phyloP scores from a whole-genome alignment of 176 grass and related monocot genomes.

The Aegilops speltoides region DNA sequence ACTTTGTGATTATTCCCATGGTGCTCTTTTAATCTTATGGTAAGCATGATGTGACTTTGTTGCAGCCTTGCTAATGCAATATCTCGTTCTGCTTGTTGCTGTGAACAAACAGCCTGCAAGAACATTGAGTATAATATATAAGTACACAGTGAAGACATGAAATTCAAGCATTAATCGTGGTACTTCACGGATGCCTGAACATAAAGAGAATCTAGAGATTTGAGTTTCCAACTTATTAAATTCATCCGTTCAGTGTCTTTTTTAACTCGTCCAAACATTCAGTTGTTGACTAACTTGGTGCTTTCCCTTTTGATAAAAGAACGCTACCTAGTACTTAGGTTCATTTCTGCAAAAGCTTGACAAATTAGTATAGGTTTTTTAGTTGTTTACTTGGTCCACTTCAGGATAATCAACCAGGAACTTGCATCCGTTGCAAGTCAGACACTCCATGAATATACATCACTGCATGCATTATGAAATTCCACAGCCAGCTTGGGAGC shows the following conservation, averaged over 20 bases:
- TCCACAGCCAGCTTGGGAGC: not conserved
- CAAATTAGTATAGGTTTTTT: not conserved
- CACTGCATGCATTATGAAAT: not conserved
- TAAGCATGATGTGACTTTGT: slow-evolving; percentile 84
- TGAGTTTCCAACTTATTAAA: not conserved
- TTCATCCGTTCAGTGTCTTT: not conserved
- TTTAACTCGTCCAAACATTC: not conserved
- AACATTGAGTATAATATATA: not conserved
- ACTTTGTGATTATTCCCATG: slow-evolving; percentile 58
- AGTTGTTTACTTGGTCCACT: not conserved
- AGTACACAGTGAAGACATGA: not conserved
- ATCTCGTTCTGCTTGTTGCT: slow-evolving; percentile 67
- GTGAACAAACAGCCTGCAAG: slow-evolving; percentile 77
- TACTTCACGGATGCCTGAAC: not conserved
- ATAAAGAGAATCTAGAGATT: not conserved
- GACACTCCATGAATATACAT: not conserved
- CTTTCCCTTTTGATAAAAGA: not conserved
- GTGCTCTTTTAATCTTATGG: slow-evolving; percentile 75
- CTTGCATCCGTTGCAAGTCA: not conserved
- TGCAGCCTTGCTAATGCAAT: slow-evolving; percentile 67
- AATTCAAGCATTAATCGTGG: not conserved
- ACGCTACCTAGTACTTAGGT: not conserved
- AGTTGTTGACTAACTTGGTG: not conserved
- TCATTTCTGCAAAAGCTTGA: not conserved
- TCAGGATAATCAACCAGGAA: not conserved